A percentile compares a stretch with the other conserved stretches of the same genome.
phyloP scores from a whole-genome alignment of 305 asterid species.

The Fraxinus sp. region DNA sequence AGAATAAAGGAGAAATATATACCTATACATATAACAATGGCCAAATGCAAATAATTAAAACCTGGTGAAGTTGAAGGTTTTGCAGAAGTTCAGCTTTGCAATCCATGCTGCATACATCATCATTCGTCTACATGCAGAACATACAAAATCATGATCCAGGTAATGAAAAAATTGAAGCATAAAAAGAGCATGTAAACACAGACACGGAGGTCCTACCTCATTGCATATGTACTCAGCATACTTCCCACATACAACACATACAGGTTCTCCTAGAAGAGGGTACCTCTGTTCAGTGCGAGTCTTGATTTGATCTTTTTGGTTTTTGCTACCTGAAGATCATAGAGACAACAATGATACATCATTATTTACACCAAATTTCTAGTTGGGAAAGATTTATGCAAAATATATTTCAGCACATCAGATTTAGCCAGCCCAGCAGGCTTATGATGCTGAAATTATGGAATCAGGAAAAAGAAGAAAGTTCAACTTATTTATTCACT shows the following conservation, averaged over 20 bases:
- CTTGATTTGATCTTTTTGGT: conserved; percentile 49
- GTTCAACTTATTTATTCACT: background rate
- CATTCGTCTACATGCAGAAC: conserved; percentile 52
- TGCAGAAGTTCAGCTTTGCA: conserved; percentile 68
- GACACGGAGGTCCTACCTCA: conserved; percentile 49
- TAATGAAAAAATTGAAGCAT: conserved; percentile 11
- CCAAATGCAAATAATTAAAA: conserved; percentile 22
- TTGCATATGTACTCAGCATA: conserved; percentile 88
- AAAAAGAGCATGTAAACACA: conserved; percentile 9
- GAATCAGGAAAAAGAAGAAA: background rate
- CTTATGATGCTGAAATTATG: background rate
- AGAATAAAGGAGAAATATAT: conserved; percentile 1
- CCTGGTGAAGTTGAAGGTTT: conserved; percentile 49
- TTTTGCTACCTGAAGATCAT: conserved; percentile 38
- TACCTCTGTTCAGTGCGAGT: conserved; percentile 62
- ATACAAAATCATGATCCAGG: conserved; percentile 16
- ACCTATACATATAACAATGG: background rate
- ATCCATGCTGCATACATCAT: conserved; percentile 79
- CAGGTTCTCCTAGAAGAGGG: conserved; percentile 78
- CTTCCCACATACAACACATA: conserved; percentile 72
- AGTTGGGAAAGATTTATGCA: conserved; percentile 12
- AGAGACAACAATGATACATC: conserved; percentile 12
- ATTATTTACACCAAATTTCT: conserved; percentile 8
- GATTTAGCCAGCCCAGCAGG: background rate
- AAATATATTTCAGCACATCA: conserved; percentile 6